Evolutionary conservation across 306 rosid species (phyloP).

Genomic region (Vigna hirtella): DNA sequence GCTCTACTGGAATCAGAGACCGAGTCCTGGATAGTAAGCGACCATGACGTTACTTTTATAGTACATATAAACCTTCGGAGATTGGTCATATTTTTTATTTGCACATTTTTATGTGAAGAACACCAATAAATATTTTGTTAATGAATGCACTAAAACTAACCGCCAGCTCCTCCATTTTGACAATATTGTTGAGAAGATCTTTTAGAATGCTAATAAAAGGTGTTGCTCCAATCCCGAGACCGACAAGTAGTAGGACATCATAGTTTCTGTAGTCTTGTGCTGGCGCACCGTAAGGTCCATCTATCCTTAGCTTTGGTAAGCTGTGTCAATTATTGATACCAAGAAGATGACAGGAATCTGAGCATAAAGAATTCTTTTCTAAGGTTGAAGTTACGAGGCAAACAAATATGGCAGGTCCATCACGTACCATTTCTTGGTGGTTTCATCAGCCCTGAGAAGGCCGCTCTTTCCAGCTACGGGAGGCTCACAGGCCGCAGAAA

Average conservation of each 20-base stretch:
- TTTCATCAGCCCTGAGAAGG: slow-evolving; percentile 91
- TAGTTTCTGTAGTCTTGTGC: slow-evolving; percentile 88
- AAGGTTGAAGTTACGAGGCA: slow-evolving; percentile 31
- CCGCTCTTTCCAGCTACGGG: slow-evolving; percentile 92
- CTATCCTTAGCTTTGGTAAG: slow-evolving; percentile 87
- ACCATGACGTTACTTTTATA: slow-evolving; percentile 11
- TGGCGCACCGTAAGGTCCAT: slow-evolving; percentile 97
- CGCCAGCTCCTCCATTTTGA: slow-evolving; percentile 89
- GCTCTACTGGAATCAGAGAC: slow-evolving; percentile 63
- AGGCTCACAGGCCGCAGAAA: slow-evolving; percentile 85
- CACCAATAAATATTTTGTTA: background rate
- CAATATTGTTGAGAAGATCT: slow-evolving; percentile 85
- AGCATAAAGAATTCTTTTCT: slow-evolving; percentile 5
- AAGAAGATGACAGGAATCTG: slow-evolving; percentile 16
- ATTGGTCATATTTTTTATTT: background rate
- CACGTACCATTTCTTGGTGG: slow-evolving; percentile 76
- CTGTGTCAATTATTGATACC: slow-evolving; percentile 49
- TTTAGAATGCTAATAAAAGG: slow-evolving; percentile 93
- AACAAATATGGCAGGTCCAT: slow-evolving; percentile 3
- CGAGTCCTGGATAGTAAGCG: slow-evolving; percentile 61
- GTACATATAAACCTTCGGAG: background rate
- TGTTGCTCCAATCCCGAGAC: slow-evolving; percentile 97
- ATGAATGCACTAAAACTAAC: slow-evolving; percentile 57
- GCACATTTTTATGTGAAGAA: slow-evolving; percentile 5
- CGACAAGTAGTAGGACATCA: slow-evolving; percentile 91